These are phyloP conservation scores for Fusarium cyanostomum DNA, from an alignment of 2,329 filamentous ascomycete genomes.

Conservation along the genomic window DNA sequence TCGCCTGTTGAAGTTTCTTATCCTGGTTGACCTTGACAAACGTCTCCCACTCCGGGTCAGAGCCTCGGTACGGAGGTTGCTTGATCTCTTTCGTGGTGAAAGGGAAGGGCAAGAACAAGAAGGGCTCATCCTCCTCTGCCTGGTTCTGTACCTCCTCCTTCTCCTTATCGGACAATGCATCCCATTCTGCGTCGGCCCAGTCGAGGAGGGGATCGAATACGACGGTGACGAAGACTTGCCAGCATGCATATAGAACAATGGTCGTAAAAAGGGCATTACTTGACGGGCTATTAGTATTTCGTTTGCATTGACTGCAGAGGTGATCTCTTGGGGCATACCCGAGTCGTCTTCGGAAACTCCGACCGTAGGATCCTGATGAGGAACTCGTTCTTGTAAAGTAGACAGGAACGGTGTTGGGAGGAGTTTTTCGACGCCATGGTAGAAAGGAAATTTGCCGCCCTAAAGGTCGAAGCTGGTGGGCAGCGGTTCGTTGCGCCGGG, in stretches of 20 bases:
- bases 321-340: slow-evolving; percentile 37
- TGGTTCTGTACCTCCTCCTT: slow-evolving; percentile 52
- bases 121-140: slow-evolving; percentile 55
- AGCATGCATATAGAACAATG: slow-evolving; percentile 51
- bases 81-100: slow-evolving; percentile 62
- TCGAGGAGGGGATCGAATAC: slow-evolving; percentile 58
- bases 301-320: neutral
- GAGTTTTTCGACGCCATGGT: slow-evolving; percentile 44
- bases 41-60: slow-evolving; percentile 70
- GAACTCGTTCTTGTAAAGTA: slow-evolving; percentile 44
- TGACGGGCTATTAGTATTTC: slow-evolving; percentile 14
- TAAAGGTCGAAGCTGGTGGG: slow-evolving; percentile 32
- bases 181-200: slow-evolving; percentile 55
- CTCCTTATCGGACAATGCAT: slow-evolving; percentile 55
- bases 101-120: slow-evolving; percentile 69
- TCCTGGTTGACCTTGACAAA: slow-evolving; percentile 69
- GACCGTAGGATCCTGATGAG: slow-evolving; percentile 16
- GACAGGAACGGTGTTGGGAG: slow-evolving; percentile 41
- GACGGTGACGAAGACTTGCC: slow-evolving; percentile 55
- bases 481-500: slow-evolving; percentile 34
- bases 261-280: slow-evolving; percentile 47
- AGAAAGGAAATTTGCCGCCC: slow-evolving; percentile 47
- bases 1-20: slow-evolving; percentile 54
- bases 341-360: slow-evolving; percentile 40
- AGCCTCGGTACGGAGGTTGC: slow-evolving; percentile 61